phyloP scores from a whole-genome alignment of 345 rosid genomes.

The Eucalyptus lansdowneana region DNA sequence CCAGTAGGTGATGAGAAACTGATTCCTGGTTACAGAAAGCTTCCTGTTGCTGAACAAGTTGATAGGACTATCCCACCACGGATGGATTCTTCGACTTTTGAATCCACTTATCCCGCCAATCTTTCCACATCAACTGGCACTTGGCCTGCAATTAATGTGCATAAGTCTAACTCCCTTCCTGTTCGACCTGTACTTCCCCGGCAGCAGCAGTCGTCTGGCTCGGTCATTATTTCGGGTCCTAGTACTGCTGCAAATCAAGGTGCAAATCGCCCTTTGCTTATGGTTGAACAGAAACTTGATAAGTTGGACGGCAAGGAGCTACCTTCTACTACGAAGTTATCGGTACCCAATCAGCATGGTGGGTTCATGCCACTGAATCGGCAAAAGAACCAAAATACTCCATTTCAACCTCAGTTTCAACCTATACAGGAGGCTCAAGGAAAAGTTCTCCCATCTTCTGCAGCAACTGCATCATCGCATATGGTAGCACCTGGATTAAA shows the following conservation, averaged over 20 bases:
- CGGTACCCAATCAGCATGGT: conserved; percentile 21
- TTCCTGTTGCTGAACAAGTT: conserved; percentile 28
- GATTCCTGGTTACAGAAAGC: not conserved
- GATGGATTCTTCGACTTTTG: conserved; percentile 28
- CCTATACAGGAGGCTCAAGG: conserved; percentile 26
- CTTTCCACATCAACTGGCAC: conserved; percentile 15
- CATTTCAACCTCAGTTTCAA: conserved; percentile 32
- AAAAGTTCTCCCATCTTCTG: conserved; percentile 17
- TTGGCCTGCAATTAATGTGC: conserved; percentile 50
- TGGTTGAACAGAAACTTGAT: conserved; percentile 39
- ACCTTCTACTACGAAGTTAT: conserved; percentile 12
- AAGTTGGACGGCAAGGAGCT: conserved; percentile 26
- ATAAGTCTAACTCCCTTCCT: conserved; percentile 39
- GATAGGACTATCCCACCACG: conserved; percentile 25
- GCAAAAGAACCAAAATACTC: conserved; percentile 26
- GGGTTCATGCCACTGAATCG: conserved; percentile 19
- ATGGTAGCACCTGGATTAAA: conserved; percentile 16
- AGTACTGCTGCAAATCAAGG: conserved; percentile 27
- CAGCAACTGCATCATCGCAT: conserved; percentile 31
- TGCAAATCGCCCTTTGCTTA: conserved; percentile 24
- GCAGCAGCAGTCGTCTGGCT: conserved; percentile 20
- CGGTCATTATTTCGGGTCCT: conserved; percentile 33
- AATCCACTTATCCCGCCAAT: conserved; percentile 9
- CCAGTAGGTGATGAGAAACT: conserved; percentile 20
- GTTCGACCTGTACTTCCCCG: conserved; percentile 27